Base-by-base conservation (phyloP, 768 basidiomycete genomes). In the Kwoniella pini region DNA sequence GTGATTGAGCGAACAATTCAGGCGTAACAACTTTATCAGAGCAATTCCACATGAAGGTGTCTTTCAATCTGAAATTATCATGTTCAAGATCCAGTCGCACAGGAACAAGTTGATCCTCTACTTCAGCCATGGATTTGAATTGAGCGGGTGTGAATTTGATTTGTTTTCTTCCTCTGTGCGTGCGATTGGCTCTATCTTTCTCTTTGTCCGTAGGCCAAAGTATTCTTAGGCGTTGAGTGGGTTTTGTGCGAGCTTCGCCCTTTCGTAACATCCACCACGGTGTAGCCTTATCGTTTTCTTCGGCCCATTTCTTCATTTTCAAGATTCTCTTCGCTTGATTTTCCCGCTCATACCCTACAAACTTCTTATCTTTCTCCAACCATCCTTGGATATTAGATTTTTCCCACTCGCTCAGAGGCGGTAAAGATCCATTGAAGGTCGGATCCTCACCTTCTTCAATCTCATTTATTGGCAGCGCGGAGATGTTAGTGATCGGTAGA, bases 11-110 rank as follows among this genome's bases (percentile, higher is more conserved):
- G 67, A 98, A 96, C 39, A 85, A 78, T 74, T 95, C 91, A 1
- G 93, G 91, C 0, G 91, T 91, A 27, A 97, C 86, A 48, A 92
- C 80, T 1, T 90, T 57, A 96, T 94, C 95, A 65, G 89, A 88
- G 44, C 94, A 79, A 72, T 99, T 96, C 96, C 95, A 99, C 44
- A 96, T 85, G 79, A 98, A 97, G 0, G 95, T 92, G 75, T 99
- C 96, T 26, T 92, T 85, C 82, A 97, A 87, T 80, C 88, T 90
- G 74, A 90, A 87, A 71, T 90, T 89, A 27, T 97, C 96, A 48
- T 94, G 88, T 69, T 99, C 96, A 70, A 97, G 87, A 77, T 99
- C 96, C 52, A 99, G 82, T n/a, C 96, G 86, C 39, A 99, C 88
- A 2, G 96, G 96, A 3, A 98, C 88, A 26, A 99, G 87, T 68